Evolutionary conservation across 1,284 basidiomycete species (phyloP).

Genomic region (Tylopilus orsonianus): DNA sequence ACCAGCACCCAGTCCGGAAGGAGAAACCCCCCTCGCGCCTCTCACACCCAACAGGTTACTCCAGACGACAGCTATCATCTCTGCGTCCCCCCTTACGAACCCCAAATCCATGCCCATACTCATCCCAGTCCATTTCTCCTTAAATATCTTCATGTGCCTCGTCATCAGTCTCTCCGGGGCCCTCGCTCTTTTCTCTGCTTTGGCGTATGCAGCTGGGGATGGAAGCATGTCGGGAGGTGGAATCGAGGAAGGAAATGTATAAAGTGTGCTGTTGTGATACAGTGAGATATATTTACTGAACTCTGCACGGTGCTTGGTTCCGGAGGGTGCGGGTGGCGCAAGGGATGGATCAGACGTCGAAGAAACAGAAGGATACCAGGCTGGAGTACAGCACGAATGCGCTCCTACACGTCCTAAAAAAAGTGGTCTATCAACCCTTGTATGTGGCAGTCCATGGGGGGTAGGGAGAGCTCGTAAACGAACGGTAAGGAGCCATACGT

Average conservation of each 20-base stretch:
- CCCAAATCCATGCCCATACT: conserved; percentile 82
- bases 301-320: too few species aligned
- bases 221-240: too few species aligned
- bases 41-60: conserved; percentile 85
- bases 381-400: conserved; percentile 81
- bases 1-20: conserved; percentile 18
- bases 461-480: conserved; percentile 84
- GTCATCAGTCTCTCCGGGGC: conserved; percentile 82
- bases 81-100: conserved; percentile 70
- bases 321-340: conserved; percentile 41
- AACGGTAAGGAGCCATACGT: conserved; percentile 88
- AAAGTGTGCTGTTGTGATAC: too few species aligned
- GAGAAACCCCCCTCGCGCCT: conserved; percentile 65
- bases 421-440: too few species aligned
- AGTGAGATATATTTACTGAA: too few species aligned
- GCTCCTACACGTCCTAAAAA: too few species aligned
- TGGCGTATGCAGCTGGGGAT: too few species aligned
- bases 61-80: conserved; percentile 89
- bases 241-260: too few species aligned
- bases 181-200: conserved; percentile 42
- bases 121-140: conserved; percentile 90
- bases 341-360: conserved; percentile 11
- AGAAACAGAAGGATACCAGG: conserved; percentile 39
- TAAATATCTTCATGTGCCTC: conserved; percentile 90
- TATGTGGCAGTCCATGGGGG: conserved; percentile 60